Evolutionary conservation across 805 yeast genomes (phyloP).

Genomic region (Candida wancherniae): DNA sequence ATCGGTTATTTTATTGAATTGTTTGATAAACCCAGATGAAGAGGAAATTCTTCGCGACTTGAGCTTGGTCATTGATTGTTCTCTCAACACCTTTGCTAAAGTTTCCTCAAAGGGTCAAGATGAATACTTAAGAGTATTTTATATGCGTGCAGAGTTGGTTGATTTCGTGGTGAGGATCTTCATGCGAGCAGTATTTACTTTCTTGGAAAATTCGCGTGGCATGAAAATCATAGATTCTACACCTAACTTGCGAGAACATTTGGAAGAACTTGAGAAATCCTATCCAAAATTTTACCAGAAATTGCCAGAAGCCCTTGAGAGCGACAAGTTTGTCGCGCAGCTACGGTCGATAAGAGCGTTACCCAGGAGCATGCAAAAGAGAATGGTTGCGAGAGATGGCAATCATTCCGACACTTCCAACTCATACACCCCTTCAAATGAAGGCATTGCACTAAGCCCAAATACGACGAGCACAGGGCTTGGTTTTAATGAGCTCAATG

Average conservation of each 20-base stretch:
- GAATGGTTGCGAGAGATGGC: no score
- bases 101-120: conserved; percentile 8
- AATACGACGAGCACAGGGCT: no score
- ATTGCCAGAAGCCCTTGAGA: neutral
- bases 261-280: conserved; percentile 13
- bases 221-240: conserved; percentile 15
- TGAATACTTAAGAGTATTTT: conserved; percentile 10
- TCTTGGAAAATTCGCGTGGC: conserved; percentile 19
- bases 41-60: conserved; percentile 27
- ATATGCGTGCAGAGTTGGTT: conserved; percentile 13
- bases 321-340: conserved; percentile 1
- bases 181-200: conserved; percentile 19
- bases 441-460: no score
- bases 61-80: conserved; percentile 23
- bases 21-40: conserved; percentile 27
- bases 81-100: conserved; percentile 16
- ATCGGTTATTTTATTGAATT: conserved; percentile 24
- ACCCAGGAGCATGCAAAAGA: no score
- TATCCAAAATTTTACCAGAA: conserved; percentile 18
- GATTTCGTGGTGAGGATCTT: conserved; percentile 21
- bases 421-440: no score
- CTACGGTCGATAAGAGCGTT: no score
- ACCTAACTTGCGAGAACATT: conserved; percentile 15
- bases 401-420: no score
- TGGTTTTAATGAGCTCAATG: conserved; percentile 6